A percentile compares a stretch with the other conserved stretches of the same genome.
These are phyloP conservation scores for Erigeron philadelphicus DNA, from an alignment of 140 eudicot genomes.

Conservation along the genomic window DNA sequence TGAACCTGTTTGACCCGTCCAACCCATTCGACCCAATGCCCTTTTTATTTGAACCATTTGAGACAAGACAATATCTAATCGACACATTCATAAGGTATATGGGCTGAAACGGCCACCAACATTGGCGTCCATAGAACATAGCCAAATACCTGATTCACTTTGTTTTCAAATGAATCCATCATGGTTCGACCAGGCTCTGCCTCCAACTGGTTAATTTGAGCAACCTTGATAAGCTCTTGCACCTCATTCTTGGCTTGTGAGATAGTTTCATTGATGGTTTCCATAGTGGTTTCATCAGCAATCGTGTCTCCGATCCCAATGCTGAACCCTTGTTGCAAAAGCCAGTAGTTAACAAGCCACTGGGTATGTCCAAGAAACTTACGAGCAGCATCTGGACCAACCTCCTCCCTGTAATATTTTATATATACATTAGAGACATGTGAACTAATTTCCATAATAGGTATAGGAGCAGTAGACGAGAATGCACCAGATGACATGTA, in stretches of 20 bases:
- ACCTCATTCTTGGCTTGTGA: constrained; percentile 84
- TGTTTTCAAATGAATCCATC: constrained; percentile 94
- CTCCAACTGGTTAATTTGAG: constrained; percentile 76
- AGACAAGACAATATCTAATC: background rate
- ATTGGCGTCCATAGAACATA: background rate
- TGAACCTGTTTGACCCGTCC: background rate
- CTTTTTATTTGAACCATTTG: background rate
- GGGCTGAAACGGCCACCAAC: background rate
- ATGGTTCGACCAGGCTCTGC: constrained; percentile 96
- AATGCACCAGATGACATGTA: constrained; percentile 88
- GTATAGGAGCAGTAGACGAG: constrained; percentile 2
- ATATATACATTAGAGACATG: background rate
- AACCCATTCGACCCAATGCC: background rate
- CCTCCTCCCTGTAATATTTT: constrained; percentile 87
- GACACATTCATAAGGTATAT: background rate
- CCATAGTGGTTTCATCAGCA: constrained; percentile 99
- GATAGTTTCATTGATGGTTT: constrained; percentile 77
- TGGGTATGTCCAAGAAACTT: constrained; percentile 97
- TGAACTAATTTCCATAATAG: background rate
- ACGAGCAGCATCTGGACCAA: constrained; percentile 98
- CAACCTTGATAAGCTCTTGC: constrained; percentile 70
- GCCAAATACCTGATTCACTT: constrained; percentile 76
- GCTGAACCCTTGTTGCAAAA: constrained; percentile 84
- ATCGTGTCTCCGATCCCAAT: constrained; percentile 97
- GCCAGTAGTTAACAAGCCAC: constrained; percentile 99